Conservation (phyloP, 2,329 filamentous ascomycete species). For the Ophiostoma tasmaniense region DNA sequence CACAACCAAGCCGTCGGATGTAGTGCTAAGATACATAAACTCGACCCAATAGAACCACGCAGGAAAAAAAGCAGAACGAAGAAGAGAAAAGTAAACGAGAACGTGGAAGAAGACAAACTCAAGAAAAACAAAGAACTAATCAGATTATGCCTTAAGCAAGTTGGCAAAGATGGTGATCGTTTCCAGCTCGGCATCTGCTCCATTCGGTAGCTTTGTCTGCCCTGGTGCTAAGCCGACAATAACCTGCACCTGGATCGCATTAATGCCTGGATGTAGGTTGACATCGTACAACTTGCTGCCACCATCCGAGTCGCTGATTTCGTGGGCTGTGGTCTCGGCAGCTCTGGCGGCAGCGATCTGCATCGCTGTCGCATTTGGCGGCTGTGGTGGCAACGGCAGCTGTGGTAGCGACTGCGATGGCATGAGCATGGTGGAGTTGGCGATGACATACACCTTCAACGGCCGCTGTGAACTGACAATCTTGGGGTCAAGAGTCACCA, state of each 20-base stretch:
- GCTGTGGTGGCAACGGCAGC: conserved; percentile 43
- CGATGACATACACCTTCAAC: conserved; percentile 66
- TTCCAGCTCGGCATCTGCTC: conserved; percentile 65
- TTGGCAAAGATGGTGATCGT: conserved; percentile 69
- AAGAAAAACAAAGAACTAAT: background rate
- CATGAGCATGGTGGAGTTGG: conserved; percentile 57
- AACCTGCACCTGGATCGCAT: conserved; percentile 69
- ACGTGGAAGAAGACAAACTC: background rate
- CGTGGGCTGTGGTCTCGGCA: background rate
- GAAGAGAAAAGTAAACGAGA: background rate
- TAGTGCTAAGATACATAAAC: background rate
- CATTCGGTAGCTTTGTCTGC: conserved; percentile 43
- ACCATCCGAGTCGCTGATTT: background rate
- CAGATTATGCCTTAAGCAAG: conserved; percentile 40
- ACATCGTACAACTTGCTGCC: conserved; percentile 67
- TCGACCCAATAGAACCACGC: background rate
- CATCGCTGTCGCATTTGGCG: conserved; percentile 46
- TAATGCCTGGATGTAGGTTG: conserved; percentile 61
- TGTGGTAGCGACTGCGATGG: conserved; percentile 42
- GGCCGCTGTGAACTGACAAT: conserved; percentile 55
- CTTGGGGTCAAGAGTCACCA: conserved; percentile 54
- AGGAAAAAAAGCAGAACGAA: background rate
- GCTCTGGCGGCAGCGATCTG: conserved; percentile 34
- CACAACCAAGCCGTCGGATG: background rate
- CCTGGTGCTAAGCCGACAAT: conserved; percentile 60